Evolutionary conservation across 495 filamentous ascomycete species (phyloP).

Genomic region (Ascodesmis nigricans): DNA sequence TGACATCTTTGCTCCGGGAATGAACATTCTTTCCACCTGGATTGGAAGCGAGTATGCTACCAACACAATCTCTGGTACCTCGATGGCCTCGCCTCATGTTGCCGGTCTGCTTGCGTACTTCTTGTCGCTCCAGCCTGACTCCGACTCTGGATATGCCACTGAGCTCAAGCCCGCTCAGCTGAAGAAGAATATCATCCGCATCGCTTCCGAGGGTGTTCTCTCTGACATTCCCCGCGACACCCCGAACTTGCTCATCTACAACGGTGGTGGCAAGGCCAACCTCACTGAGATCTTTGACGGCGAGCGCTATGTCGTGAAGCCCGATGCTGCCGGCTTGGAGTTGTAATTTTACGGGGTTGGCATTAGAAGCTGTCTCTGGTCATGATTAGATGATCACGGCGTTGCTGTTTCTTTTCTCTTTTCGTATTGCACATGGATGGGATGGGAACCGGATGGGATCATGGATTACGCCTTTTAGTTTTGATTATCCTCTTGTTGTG

Average conservation of each 20-base stretch:
- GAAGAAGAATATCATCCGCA: constrained; percentile 64
- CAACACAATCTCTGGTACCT: constrained; percentile 98
- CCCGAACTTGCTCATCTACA: constrained; percentile 86
- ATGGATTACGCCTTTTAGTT: too few relatives aligned
- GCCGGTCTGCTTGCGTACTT: constrained; percentile 92
- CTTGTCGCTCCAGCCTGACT: constrained; percentile 78
- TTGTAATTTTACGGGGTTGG: too few relatives aligned
- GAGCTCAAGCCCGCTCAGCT: constrained; percentile 85
- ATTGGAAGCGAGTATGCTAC: constrained; percentile 78
- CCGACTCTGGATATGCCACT: constrained; percentile 73
- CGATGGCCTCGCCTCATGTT: constrained; percentile 97
- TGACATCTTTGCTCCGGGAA: constrained; percentile 89
- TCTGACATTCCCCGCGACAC: constrained; percentile 70
- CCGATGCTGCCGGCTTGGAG: too few relatives aligned
- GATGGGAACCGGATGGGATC: too few relatives aligned
- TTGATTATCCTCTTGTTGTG: too few relatives aligned
- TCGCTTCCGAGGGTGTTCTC: constrained; percentile 63
- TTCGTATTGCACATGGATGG: too few relatives aligned
- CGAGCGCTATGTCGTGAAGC: constrained; percentile 39
- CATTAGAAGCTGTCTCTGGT: too few relatives aligned
- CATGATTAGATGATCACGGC: too few relatives aligned
- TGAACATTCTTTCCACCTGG: constrained; percentile 96
- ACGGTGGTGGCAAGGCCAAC: constrained; percentile 87
- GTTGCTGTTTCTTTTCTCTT: too few relatives aligned
- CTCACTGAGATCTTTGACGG: constrained; percentile 60